These are phyloP conservation scores for Ganoderma sp. DNA, from an alignment of 1,284 basidiomycete genomes.

Conservation along the genomic window DNA sequence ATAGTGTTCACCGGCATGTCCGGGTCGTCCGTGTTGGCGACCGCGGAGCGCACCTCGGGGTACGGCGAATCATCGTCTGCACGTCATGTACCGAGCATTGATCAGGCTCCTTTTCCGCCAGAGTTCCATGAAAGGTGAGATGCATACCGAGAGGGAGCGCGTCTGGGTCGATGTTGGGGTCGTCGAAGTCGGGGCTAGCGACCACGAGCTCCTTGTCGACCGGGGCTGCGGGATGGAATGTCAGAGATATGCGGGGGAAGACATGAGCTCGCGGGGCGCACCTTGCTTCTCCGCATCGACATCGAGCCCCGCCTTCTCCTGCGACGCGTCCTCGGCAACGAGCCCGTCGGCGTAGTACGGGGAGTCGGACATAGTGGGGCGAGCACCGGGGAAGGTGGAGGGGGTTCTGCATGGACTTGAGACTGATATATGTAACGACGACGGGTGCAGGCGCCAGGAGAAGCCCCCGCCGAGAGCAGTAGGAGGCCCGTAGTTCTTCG, in stretches of 20 bases:
- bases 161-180: conserved; percentile 67
- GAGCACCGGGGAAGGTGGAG: conserved; percentile 21
- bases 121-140: not conserved
- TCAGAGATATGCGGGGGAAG: not conserved
- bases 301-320: conserved; percentile 38
- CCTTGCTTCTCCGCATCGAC: conserved; percentile 31
- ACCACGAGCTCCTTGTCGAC: conserved; percentile 18
- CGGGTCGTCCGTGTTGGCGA: conserved; percentile 75
- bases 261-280: conserved; percentile 3
- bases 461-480: not conserved
- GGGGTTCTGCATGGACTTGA: not conserved
- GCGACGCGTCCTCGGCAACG: conserved; percentile 27
- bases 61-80: conserved; percentile 67
- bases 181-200: conserved; percentile 55
- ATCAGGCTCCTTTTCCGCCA: not conserved
- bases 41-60: conserved; percentile 79
- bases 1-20: conserved; percentile 64
- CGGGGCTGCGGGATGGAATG: not conserved
- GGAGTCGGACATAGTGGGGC: conserved; percentile 38
- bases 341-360: conserved; percentile 32
- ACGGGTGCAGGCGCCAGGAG: not conserved
- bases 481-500: not conserved
- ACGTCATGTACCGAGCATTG: not conserved
- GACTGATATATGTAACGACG: not conserved
- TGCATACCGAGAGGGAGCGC: conserved; percentile 37